These are phyloP conservation scores for Nematodospora valgi DNA, from an alignment of 805 yeast species.

Conservation along the genomic window DNA sequence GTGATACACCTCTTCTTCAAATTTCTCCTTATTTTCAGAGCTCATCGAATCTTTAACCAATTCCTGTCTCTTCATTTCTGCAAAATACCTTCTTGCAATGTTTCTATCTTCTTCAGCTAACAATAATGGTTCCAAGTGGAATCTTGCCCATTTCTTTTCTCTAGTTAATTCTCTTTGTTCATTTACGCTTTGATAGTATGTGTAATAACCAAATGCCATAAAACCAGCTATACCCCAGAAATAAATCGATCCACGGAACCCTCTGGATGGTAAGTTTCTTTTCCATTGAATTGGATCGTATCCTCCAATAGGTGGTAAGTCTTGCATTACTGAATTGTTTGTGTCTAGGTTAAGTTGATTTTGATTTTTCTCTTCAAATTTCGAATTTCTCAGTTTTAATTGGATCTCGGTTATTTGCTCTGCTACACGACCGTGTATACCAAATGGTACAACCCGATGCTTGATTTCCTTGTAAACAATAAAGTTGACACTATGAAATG, in stretches of 20 bases:
- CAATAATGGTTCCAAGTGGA: conserved; percentile 66
- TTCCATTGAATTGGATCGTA: conserved; percentile 88
- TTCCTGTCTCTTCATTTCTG: conserved; percentile 67
- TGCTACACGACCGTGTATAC: no score
- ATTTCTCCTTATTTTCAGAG: conserved; percentile 35
- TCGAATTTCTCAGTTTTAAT: conserved; percentile 1
- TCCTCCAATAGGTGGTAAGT: conserved; percentile 83
- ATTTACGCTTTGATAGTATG: conserved; percentile 60
- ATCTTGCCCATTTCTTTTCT: conserved; percentile 76
- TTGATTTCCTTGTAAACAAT: no score
- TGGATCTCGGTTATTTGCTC: no score
- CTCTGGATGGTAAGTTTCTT: conserved; percentile 80
- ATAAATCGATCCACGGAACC: conserved; percentile 75
- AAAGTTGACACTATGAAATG: no score
- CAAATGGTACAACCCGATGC: no score
- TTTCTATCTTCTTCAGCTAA: conserved; percentile 84
- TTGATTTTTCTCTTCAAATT: conserved; percentile 1
- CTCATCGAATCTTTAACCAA: conserved; percentile 41
- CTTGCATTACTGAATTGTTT: conserved; percentile 49
- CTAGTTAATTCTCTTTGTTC: conserved; percentile 74
- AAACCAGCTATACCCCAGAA: conserved; percentile 60
- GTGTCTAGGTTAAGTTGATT: not conserved
- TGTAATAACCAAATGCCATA: conserved; percentile 71
- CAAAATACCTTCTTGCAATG: conserved; percentile 62
- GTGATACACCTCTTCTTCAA: conserved; percentile 41